A percentile compares a stretch with the other conserved stretches of the same genome.
Evolutionary conservation across 2,329 filamentous ascomycete genomes (phyloP).

Genomic region (Ceratocystiopsis sp.): DNA sequence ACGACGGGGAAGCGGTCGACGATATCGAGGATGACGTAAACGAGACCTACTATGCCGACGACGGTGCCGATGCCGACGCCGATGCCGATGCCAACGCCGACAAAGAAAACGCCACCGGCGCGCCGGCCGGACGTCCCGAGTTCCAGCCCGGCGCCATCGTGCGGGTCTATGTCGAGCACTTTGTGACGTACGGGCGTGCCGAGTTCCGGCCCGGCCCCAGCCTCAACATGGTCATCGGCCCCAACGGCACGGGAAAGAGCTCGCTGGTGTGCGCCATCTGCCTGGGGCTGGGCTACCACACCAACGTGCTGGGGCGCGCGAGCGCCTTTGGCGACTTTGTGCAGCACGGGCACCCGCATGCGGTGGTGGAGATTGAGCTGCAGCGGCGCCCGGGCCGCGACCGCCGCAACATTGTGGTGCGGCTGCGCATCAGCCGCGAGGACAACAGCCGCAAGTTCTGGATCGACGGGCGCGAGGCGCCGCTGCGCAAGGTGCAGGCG

Average conservation of each 20-base stretch:
- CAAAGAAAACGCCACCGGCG: not conserved
- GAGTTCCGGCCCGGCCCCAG: constrained; percentile 85
- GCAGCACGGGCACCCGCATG: constrained; percentile 67
- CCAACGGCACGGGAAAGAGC: constrained; percentile 97
- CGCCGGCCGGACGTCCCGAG: constrained; percentile 9
- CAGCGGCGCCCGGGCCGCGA: constrained; percentile 38
- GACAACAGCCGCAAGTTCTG: constrained; percentile 69
- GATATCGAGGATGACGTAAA: constrained; percentile 6
- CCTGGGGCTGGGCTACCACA: constrained; percentile 70
- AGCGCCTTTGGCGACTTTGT: constrained; percentile 79
- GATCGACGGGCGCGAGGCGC: constrained; percentile 48
- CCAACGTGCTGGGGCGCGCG: constrained; percentile 69
- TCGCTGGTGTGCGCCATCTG: constrained; percentile 95
- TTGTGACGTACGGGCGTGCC: constrained; percentile 85
- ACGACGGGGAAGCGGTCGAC: constrained; percentile 6
- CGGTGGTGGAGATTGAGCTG: constrained; percentile 81
- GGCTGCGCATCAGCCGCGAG: constrained; percentile 61
- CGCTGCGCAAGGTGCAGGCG: constrained; percentile 46
- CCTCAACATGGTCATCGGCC: constrained; percentile 95
- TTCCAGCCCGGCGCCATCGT: constrained; percentile 73
- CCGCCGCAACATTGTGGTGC: constrained; percentile 52
- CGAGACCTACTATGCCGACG: constrained; percentile 12
- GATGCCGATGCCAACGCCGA: not conserved
- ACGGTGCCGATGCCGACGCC: constrained; percentile 5
- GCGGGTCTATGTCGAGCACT: constrained; percentile 69